Conservation (phyloP, 2,329 filamentous ascomycete genomes). For the Sporothrix sp. region DNA sequence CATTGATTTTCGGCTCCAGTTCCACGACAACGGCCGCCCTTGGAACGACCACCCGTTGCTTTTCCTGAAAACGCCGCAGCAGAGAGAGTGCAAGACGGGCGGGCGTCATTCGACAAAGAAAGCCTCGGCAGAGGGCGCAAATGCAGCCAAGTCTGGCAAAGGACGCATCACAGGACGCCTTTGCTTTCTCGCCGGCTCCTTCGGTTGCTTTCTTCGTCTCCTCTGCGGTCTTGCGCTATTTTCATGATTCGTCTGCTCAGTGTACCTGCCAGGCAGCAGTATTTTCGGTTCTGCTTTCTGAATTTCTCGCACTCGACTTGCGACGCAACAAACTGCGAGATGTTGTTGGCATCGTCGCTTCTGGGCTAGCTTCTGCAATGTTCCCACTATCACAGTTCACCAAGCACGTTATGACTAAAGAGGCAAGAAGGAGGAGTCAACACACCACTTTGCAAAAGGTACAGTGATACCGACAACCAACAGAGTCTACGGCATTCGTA, state of each 20-base stretch:
- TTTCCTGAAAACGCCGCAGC: neutral
- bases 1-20: neutral
- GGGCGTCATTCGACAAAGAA: too few relatives aligned
- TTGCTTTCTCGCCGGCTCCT: neutral
- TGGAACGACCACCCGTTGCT: too few relatives aligned
- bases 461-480: too few relatives aligned
- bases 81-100: neutral
- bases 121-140: too few relatives aligned
- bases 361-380: neutral
- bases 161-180: too few relatives aligned
- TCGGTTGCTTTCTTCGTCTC: neutral
- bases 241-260: neutral
- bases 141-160: too few relatives aligned
- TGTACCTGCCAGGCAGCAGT: neutral
- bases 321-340: neutral
- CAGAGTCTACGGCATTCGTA: too few relatives aligned
- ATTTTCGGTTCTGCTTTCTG: too few relatives aligned
- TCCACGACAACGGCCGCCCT: neutral
- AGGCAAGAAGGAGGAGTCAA: neutral
- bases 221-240: neutral
- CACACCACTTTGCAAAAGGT: neutral
- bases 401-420: too few relatives aligned
- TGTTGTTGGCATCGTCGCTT: neutral
- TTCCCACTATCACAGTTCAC: neutral
- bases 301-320: neutral